Conservation (phyloP, 768 basidiomycete genomes). For the Pulveroboletus sp. region DNA sequence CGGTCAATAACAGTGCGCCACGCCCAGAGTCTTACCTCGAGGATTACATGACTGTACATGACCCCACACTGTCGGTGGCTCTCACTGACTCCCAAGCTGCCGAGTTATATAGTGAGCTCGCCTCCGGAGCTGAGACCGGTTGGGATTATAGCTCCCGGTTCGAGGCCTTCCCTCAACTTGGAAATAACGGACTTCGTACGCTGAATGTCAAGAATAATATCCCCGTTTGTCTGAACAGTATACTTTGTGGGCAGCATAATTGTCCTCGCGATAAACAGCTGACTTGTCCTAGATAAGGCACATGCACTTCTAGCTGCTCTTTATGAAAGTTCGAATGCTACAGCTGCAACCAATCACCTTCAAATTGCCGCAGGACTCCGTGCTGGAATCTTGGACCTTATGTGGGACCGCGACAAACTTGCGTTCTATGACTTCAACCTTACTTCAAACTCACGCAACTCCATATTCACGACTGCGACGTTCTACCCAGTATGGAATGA, state of each 20-base stretch:
- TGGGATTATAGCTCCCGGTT: slow-evolving; percentile 43
- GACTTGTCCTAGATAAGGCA: slow-evolving; percentile 49
- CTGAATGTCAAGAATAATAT: slow-evolving; percentile 67
- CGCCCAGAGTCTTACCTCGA: slow-evolving; percentile 79
- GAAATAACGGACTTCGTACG: slow-evolving; percentile 55
- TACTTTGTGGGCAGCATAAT: slow-evolving; percentile 57
- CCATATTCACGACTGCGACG: slow-evolving; percentile 65
- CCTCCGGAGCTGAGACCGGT: slow-evolving; percentile 82
- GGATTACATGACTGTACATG: slow-evolving; percentile 80
- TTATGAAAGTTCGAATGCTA: slow-evolving; percentile 45
- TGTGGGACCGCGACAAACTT: slow-evolving; percentile 79
- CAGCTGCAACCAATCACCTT: slow-evolving; percentile 46
- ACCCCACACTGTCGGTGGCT: slow-evolving; percentile 46
- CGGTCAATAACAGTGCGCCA: slow-evolving; percentile 80
- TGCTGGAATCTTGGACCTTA: slow-evolving; percentile 74
- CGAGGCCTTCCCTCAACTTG: slow-evolving; percentile 29
- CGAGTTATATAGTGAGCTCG: slow-evolving; percentile 80
- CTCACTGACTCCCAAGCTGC: slow-evolving; percentile 57
- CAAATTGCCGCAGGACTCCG: slow-evolving; percentile 53
- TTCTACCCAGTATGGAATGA: slow-evolving; percentile 87
- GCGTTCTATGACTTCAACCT: slow-evolving; percentile 91
- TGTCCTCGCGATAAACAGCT: background rate
- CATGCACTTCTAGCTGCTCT: slow-evolving; percentile 57
- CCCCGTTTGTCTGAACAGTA: slow-evolving; percentile 78
- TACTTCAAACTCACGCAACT: slow-evolving; percentile 58